Evolutionary conservation across 2,329 filamentous ascomycete species (phyloP).

Genomic region (Neopestalotiopsis sp.): DNA sequence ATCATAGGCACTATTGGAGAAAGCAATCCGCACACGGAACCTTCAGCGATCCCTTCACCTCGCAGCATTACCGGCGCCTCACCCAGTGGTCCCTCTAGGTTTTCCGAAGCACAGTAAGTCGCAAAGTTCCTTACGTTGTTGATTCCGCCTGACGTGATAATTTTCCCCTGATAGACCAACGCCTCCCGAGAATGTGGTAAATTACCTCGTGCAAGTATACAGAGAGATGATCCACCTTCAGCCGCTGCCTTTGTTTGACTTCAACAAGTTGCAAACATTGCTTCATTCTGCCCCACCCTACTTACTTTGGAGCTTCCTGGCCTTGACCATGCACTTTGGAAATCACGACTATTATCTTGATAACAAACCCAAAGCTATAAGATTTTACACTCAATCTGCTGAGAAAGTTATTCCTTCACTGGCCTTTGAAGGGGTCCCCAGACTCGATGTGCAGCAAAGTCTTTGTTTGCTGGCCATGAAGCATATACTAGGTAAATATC

Average conservation of each 20-base stretch:
- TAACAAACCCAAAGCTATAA: not conserved
- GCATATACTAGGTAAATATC: not conserved
- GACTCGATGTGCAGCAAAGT: not conserved
- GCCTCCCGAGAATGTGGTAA: not conserved
- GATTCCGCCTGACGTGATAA: not conserved
- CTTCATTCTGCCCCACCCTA: not conserved
- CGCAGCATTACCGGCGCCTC: not conserved
- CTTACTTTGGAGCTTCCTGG: not conserved
- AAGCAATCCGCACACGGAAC: not conserved
- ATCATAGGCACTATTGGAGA: not conserved
- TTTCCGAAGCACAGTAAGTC: not conserved
- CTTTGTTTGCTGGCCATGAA: not conserved
- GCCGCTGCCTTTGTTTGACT: not conserved
- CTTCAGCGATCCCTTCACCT: not conserved
- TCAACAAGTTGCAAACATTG: not conserved
- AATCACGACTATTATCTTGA: not conserved
- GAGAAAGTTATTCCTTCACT: not conserved
- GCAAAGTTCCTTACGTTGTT: not conserved
- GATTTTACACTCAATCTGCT: not conserved
- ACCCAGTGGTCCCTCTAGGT: not conserved
- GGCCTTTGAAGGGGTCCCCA: not conserved
- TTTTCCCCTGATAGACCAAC: not conserved
- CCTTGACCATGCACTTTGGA: not conserved
- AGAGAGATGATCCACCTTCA: not conserved
- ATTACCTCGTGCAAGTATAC: not conserved